These are phyloP conservation scores for Yamadazyma sp. DNA, from an alignment of 805 yeast species.

Conservation along the genomic window DNA sequence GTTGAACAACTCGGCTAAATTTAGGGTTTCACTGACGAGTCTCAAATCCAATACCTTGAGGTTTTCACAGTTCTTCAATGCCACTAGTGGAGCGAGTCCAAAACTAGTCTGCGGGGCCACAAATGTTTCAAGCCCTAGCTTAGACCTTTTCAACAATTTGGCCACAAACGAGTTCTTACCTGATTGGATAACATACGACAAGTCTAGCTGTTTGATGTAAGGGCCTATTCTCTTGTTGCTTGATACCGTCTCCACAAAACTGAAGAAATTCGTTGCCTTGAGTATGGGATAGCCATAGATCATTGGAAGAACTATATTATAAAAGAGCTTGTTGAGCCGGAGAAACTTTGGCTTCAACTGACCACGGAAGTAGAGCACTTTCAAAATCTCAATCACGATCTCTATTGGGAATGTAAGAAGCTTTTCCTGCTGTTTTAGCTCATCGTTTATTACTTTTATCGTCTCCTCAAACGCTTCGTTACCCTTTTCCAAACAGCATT, in stretches of 20 bases:
- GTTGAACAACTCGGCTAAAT: slow-evolving; percentile 72
- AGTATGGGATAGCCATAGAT: slow-evolving; percentile 66
- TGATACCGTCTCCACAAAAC: slow-evolving; percentile 70
- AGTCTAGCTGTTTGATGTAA: slow-evolving; percentile 64
- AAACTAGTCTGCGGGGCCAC: slow-evolving; percentile 94
- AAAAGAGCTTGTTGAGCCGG: slow-evolving; percentile 62
- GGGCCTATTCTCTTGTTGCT: slow-evolving; percentile 51
- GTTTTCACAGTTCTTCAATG: slow-evolving; percentile 67
- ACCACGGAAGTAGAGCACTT: slow-evolving; percentile 27
- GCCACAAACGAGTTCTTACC: slow-evolving; percentile 93
- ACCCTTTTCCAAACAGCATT: slow-evolving; percentile 29
- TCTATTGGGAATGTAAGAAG: slow-evolving; percentile 37
- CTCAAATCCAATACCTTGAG: slow-evolving; percentile 72
- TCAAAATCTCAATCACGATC: slow-evolving; percentile 31
- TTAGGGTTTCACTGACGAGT: slow-evolving; percentile 87
- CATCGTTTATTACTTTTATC: slow-evolving; percentile 14
- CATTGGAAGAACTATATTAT: slow-evolving; percentile 57
- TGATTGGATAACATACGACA: slow-evolving; percentile 78
- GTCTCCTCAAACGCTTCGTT: slow-evolving; percentile 23
- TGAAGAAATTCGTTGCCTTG: slow-evolving; percentile 63
- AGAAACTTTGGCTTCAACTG: slow-evolving; percentile 49
- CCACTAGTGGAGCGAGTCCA: slow-evolving; percentile 86
- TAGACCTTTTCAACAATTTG: slow-evolving; percentile 74
- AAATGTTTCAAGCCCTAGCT: slow-evolving; percentile 61
- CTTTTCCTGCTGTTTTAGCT: slow-evolving; percentile 14